Conservation (phyloP, 2,329 filamentous ascomycete genomes). For the Iodosphaeria phyllophila region DNA sequence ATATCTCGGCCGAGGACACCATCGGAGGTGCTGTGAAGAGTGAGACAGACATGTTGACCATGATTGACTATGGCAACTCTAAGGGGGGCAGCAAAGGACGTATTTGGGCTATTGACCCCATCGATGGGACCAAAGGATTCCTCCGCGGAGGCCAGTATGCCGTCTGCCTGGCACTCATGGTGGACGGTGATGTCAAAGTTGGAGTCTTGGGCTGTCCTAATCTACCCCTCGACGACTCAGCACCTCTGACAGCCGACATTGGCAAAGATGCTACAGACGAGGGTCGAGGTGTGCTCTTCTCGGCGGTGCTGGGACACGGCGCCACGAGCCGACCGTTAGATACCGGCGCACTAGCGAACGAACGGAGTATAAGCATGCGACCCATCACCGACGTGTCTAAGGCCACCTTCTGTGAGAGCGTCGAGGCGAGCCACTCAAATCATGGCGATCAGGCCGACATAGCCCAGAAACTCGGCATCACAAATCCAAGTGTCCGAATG, state of each 20-base stretch:
- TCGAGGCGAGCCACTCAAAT: slow-evolving; percentile 81
- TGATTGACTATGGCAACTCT: slow-evolving; percentile 51
- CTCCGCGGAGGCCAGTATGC: slow-evolving; percentile 92
- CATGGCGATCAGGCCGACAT: slow-evolving; percentile 80
- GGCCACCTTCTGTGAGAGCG: slow-evolving; percentile 91
- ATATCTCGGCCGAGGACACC: slow-evolving; percentile 42
- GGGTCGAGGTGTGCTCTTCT: slow-evolving; percentile 74
- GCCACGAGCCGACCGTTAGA: slow-evolving; percentile 61
- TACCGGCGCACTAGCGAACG: slow-evolving; percentile 27
- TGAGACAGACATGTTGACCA: slow-evolving; percentile 46
- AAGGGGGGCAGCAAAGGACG: slow-evolving; percentile 53
- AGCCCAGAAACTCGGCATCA: slow-evolving; percentile 71
- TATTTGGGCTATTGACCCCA: slow-evolving; percentile 94
- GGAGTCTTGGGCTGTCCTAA: slow-evolving; percentile 94
- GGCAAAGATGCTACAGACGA: slow-evolving; percentile 57
- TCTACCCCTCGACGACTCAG: slow-evolving; percentile 69
- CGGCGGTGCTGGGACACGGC: slow-evolving; percentile 61
- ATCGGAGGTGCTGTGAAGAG: slow-evolving; percentile 52
- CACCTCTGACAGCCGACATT: slow-evolving; percentile 49
- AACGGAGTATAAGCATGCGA: slow-evolving; percentile 62
- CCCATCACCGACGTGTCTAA: slow-evolving; percentile 52
- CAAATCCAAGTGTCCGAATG: slow-evolving; percentile 77
- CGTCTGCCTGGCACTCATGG: slow-evolving; percentile 79
- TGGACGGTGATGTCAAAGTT: slow-evolving; percentile 84
- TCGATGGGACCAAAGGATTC: slow-evolving; percentile 96